A percentile compares a stretch with the other conserved stretches of the same genome.
phyloP scores from a whole-genome alignment of 768 basidiomycete genomes.

The Leccinum variicolor region DNA sequence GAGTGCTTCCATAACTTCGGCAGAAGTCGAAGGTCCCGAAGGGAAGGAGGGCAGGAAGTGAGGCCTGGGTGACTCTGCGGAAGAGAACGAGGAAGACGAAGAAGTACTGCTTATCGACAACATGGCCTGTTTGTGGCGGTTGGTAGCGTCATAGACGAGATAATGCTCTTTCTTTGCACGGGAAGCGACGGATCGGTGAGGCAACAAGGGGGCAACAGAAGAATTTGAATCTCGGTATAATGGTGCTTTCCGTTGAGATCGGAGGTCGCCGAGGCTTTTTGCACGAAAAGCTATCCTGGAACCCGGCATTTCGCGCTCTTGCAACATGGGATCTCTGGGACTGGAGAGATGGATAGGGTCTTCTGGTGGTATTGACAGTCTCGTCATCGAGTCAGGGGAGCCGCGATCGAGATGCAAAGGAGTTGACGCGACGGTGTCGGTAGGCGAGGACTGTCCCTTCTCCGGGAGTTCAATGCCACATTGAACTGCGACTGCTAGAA shows the following conservation, averaged over 20 bases:
- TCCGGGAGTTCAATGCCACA: constrained; percentile 71
- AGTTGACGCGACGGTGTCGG: constrained; percentile 16
- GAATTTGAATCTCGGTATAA: constrained; percentile 38
- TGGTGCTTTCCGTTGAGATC: constrained; percentile 29
- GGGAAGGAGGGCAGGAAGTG: constrained; percentile 58
- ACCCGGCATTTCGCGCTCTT: constrained; percentile 18
- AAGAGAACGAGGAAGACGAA: constrained; percentile 68
- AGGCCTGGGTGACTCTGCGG: constrained; percentile 49
- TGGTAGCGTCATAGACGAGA: constrained; percentile 34
- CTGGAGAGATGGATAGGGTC: constrained; percentile 15
- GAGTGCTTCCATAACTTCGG: constrained; percentile 72
- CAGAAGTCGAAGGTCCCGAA: constrained; percentile 63
- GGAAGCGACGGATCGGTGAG: constrained; percentile 26
- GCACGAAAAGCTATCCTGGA: constrained; percentile 38
- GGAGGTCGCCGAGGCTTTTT: constrained; percentile 54
- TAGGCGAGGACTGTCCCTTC: constrained; percentile 33
- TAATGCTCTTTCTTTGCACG: constrained; percentile 40
- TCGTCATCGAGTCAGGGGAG: constrained; percentile 13
- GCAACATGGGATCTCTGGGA: constrained; percentile 32
- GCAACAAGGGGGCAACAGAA: constrained; percentile 33
- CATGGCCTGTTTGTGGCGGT: constrained; percentile 42
- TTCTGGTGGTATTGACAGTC: constrained; percentile 10
- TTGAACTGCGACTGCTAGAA: constrained; percentile 72
- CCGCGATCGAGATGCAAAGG: constrained; percentile 11
- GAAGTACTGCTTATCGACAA: constrained; percentile 68